Evolutionary conservation across 306 rosid genomes (phyloP).

Genomic region (Boehmeria nivea): DNA sequence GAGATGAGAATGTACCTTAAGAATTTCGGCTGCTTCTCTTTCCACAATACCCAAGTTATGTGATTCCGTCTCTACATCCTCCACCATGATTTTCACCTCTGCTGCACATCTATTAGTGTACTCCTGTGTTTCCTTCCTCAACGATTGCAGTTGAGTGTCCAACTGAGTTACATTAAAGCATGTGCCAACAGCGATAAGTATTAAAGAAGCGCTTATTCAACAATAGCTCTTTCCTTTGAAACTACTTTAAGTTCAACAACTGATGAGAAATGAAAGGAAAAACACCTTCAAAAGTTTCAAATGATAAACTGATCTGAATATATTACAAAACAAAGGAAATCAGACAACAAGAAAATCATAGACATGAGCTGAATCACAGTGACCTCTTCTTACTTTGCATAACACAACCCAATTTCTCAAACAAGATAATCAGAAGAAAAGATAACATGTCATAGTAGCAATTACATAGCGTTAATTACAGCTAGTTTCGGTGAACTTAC

Average conservation of each 20-base stretch:
- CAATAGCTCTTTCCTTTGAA: no score
- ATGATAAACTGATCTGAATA: no score
- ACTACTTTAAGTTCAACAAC: no score
- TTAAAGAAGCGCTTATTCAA: background rate
- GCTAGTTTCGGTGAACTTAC: constrained; percentile 40
- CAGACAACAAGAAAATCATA: no score
- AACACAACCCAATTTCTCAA: no score
- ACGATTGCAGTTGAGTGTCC: constrained; percentile 45
- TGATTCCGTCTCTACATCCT: constrained; percentile 47
- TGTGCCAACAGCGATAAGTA: background rate
- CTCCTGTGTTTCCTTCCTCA: constrained; percentile 56
- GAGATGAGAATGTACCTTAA: constrained; percentile 44
- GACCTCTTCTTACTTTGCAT: no score
- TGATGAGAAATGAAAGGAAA: no score
- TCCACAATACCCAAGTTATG: constrained; percentile 51
- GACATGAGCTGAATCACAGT: no score
- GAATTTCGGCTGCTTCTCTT: constrained; percentile 61
- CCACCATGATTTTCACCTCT: constrained; percentile 54
- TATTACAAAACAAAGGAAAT: no score
- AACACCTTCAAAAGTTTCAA: no score
- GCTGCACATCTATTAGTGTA: constrained; percentile 37
- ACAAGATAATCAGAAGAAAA: no score
- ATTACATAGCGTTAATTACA: background rate
- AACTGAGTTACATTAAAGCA: constrained; percentile 35
- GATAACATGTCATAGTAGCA: no score